Evolutionary conservation across 345 rosid genomes (phyloP).

Genomic region (Brassica cretica): DNA sequence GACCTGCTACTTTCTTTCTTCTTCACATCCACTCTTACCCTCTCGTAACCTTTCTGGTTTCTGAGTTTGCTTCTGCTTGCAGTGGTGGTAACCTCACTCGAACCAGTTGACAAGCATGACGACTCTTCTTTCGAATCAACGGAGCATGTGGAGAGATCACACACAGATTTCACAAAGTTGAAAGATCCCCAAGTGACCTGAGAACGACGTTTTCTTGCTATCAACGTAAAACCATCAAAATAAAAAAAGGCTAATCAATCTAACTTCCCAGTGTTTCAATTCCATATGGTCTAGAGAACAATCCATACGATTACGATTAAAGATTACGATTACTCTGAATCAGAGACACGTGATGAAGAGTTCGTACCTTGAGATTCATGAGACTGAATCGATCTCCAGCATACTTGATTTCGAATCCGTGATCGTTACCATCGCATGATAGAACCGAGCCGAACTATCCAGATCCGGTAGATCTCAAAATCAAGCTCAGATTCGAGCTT

Average conservation of each 20-base stretch:
- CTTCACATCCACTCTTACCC: constrained; percentile 20
- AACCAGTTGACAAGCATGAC: constrained; percentile 57
- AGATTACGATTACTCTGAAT: constrained; percentile 9
- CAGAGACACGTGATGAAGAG: constrained; percentile 27
- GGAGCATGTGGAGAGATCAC: constrained; percentile 39
- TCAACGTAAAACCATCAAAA: constrained; percentile 37
- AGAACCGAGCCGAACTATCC: constrained; percentile 48
- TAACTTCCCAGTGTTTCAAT: not conserved
- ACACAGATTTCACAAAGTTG: constrained; percentile 9
- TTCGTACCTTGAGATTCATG: constrained; percentile 58
- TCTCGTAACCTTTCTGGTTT: constrained; percentile 17
- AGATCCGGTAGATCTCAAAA: constrained; percentile 37
- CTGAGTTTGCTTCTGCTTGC: constrained; percentile 40
- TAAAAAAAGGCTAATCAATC: not conserved
- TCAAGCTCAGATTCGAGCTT: constrained; percentile 48
- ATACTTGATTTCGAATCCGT: constrained; percentile 5
- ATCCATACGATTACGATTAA: constrained; percentile 18
- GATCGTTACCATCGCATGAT: constrained; percentile 32
- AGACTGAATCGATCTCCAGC: constrained; percentile 22
- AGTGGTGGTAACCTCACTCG: constrained; percentile 48
- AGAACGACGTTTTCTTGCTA: constrained; percentile 55
- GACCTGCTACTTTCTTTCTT: constrained; percentile 41
- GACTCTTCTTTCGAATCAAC: constrained; percentile 46
- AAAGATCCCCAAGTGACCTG: constrained; percentile 44
- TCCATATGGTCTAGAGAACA: constrained; percentile 11